Base-by-base conservation (phyloP, 2,329 filamentous ascomycete species). In the Pseudocercospora eumusae region DNA sequence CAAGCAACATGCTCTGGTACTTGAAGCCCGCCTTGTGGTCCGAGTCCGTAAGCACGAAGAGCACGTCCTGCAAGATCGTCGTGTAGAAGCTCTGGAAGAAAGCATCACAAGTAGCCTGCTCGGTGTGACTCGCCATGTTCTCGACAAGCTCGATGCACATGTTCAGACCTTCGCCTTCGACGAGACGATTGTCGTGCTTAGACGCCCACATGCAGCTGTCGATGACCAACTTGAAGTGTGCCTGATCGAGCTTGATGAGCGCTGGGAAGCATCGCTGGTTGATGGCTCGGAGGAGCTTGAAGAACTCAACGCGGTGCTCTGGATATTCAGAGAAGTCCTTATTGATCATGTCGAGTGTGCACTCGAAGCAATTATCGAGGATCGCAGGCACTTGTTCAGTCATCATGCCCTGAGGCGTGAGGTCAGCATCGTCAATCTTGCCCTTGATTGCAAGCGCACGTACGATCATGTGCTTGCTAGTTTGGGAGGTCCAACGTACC, bases 181-280 rank as follows among this genome's bases (percentile, higher is more conserved):
- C 95, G 74, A 97, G 92, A 64, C 95, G 90, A 79, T 99, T 99
- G 80, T 99, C 95, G 78, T 99, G 95, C 82, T 99, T 99, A 82
- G 93, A 97, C n/a, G 96, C 95, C 96, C 95, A 99, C 84, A 98
- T 92, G 83, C 96, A 99, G 36, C 93, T 96, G 77, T 99, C 95
- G 69, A 99, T 98, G 71, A 99, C 93, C 74, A 98, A 96, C 80
- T 99, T 99, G 86, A 99, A 99, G 75, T 97, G 95, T 63, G 92
- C 88, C 73, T 91, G 93, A 75, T 99, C 93, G 33, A 99, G 87
- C 78, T 96, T 96, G 68, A 99, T 84, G 21, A 99, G 84, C 0
- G 95, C 89, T 53, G 92, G 92, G 87, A 99, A 99, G 79, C 95
- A 99, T 76, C 96, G 92, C 53, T 98, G 81, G 77, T 99, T 99